A percentile compares a stretch with the other conserved stretches of the same genome.
phyloP scores from a whole-genome alignment of 257 asterid species.

The Forsythia suspensa region DNA sequence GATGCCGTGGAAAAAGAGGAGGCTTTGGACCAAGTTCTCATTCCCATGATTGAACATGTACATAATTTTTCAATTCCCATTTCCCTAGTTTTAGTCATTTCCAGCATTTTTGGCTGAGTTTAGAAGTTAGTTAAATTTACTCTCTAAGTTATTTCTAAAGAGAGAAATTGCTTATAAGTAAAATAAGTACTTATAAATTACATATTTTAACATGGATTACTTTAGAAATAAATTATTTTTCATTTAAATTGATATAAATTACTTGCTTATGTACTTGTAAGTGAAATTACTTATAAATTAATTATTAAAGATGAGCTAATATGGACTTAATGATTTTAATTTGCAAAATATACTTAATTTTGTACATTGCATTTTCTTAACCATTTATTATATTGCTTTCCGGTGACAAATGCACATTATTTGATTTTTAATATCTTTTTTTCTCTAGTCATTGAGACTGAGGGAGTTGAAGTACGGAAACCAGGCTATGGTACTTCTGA shows the following conservation, averaged over 20 bases:
- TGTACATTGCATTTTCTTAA: not conserved
- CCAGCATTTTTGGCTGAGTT: not conserved
- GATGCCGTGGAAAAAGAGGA: slow-evolving; percentile 62
- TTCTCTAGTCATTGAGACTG: slow-evolving; percentile 46
- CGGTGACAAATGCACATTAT: not conserved
- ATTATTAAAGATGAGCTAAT: not conserved
- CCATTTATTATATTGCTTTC: not conserved
- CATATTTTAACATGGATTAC: not conserved
- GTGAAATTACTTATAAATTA: too few relatives aligned
- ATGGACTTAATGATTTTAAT: not conserved
- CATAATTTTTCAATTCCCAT: not conserved
- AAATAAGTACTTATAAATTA: too few relatives aligned
- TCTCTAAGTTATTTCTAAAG: not conserved
- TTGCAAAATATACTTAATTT: not conserved
- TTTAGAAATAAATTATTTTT: not conserved
- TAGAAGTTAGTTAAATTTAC: not conserved
- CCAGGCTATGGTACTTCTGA: slow-evolving; percentile 68
- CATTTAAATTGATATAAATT: not conserved
- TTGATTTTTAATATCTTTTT: slow-evolving; percentile 8
- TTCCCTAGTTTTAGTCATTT: not conserved
- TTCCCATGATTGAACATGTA: slow-evolving; percentile 90
- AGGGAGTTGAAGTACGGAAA: slow-evolving; percentile 50
- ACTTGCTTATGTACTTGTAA: not conserved
- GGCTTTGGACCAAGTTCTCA: slow-evolving; percentile 69
- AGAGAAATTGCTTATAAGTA: not conserved